Conservation (phyloP, 495 filamentous ascomycete genomes). For the Talaromyces proteolyticus region DNA sequence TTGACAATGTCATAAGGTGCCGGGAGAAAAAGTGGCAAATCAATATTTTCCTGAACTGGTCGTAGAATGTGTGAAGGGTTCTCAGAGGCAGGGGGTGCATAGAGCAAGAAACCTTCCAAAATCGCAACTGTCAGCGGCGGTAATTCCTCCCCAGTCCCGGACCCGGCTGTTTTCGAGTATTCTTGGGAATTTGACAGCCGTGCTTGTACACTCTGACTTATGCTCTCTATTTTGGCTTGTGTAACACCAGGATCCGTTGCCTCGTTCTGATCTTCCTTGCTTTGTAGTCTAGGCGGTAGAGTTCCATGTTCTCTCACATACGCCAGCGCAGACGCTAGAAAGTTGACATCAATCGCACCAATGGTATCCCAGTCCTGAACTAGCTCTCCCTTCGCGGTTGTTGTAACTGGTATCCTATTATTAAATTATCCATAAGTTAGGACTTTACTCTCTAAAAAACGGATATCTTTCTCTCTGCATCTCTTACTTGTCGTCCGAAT, state of each 20-base stretch:
- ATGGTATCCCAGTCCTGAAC: conserved; percentile 86
- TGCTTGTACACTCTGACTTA: conserved; percentile 11
- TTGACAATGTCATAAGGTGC: conserved; percentile 56
- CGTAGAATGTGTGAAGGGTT: conserved; percentile 15
- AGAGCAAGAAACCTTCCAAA: conserved; percentile 87
- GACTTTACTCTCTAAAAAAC: not conserved
- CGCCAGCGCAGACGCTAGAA: conserved; percentile 52
- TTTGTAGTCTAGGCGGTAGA: conserved; percentile 57
- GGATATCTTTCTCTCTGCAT: too few relatives aligned
- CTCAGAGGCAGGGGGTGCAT: conserved; percentile 29
- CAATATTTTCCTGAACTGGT: conserved; percentile 49
- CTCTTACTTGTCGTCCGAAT: conserved; percentile 59
- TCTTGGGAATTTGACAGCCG: conserved; percentile 40
- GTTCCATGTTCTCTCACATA: conserved; percentile 61
- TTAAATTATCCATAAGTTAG: not conserved
- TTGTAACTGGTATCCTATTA: conserved; percentile 42
- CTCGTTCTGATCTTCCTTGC: conserved; percentile 74
- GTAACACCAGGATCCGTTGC: conserved; percentile 46
- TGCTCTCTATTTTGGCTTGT: conserved; percentile 8
- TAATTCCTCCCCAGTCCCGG: not conserved
- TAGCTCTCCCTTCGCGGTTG: conserved; percentile 32
- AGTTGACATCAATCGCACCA: conserved; percentile 60
- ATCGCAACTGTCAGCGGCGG: conserved; percentile 28
- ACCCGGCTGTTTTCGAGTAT: conserved; percentile 32
- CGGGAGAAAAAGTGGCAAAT: conserved; percentile 70